Base-by-base conservation (phyloP, 1,139 yeast genomes). In the Yamadazyma membranifaciens region DNA sequence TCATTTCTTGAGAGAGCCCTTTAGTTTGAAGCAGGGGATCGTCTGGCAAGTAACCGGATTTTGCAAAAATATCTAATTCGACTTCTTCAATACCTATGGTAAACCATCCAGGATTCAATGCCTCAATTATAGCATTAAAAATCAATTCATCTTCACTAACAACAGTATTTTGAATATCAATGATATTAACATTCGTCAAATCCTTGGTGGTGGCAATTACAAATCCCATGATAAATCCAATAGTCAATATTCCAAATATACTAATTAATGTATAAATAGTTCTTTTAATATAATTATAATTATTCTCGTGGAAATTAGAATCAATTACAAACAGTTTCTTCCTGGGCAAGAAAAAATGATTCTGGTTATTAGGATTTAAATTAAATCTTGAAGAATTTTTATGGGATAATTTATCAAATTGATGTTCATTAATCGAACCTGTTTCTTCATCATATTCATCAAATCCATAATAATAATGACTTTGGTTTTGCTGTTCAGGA, bases 201-300 rank as follows among this genome's bases (percentile, higher is more conserved):
- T 92, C 96, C 54, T 88, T 89, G 14, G 91, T 83, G 1, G 96
- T 83, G 0, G 97, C 97, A 41, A 91, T 67, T 4, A 88, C 67
- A 56, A 91, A 87, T 0, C 97, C 98, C 57, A 85, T 72, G 6
- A 84, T 67, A 56, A 88, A 89, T 2, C 96, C 96, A 27, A 84
- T 59, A 0, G 80, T 69, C 16, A 85, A 60, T n/a, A 85, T 68
- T 10, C 74, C 59, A 9, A 79, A 50, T 3, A 82, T 78, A 38
- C 82, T 65, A 7, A 78, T 57, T 24, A 80, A 57, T 3, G 86
- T 75, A 52, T 81, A 81, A 33, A 84, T 64, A 39, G 80, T 75
- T 33, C 74, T 76, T 46, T 73, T 78, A 25, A 75, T 46, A 41
- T 72, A 74, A 39, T 59, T 62, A 33, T 65, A 53, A 29, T 69